Percentiles rank a stretch among this genome's conserved stretches.
These are phyloP conservation scores for Fusarium sp. DNA, from an alignment of 2,329 filamentous ascomycete species.

Conservation along the genomic window DNA sequence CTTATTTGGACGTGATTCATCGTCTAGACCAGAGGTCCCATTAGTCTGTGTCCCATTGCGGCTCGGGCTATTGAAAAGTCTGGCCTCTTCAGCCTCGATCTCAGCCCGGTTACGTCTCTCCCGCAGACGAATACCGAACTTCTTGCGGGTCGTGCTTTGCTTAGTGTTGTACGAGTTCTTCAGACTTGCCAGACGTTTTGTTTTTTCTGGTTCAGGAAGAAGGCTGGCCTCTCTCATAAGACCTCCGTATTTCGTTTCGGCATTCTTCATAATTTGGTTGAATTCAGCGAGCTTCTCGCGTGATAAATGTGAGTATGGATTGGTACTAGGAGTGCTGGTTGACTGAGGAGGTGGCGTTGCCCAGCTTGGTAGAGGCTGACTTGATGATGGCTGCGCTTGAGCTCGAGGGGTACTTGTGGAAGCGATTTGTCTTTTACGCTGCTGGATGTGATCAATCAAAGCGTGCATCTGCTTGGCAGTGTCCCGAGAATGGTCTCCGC, in stretches of 20 bases:
- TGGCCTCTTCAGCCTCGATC: conserved; percentile 58
- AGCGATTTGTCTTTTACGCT: background rate
- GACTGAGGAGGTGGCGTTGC: conserved; percentile 4
- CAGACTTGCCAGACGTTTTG: conserved; percentile 54
- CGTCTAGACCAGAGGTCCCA: conserved; percentile 13
- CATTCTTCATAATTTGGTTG: conserved; percentile 46
- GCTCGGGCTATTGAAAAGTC: conserved; percentile 45
- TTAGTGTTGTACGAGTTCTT: conserved; percentile 67
- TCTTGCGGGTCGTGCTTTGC: conserved; percentile 67
- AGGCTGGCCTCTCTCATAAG: conserved; percentile 57
- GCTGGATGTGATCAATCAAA: conserved; percentile 21
- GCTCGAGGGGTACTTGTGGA: background rate
- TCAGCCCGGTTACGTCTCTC: conserved; percentile 60
- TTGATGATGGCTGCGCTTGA: background rate
- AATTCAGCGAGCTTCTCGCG: conserved; percentile 42
- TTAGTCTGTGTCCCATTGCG: conserved; percentile 20
- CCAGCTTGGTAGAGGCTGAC: conserved; percentile 1
- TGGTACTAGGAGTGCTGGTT: conserved; percentile 38
- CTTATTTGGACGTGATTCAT: conserved; percentile 36
- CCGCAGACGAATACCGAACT: conserved; percentile 66
- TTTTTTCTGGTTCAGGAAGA: conserved; percentile 50
- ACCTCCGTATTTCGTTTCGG: conserved; percentile 52
- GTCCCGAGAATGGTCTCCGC: conserved; percentile 54
- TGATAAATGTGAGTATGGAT: conserved; percentile 60
- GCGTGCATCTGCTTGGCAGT: conserved; percentile 23